phyloP scores from a whole-genome alignment of 2,329 filamentous ascomycete species.

The Colletotrichum orchidophilum region DNA sequence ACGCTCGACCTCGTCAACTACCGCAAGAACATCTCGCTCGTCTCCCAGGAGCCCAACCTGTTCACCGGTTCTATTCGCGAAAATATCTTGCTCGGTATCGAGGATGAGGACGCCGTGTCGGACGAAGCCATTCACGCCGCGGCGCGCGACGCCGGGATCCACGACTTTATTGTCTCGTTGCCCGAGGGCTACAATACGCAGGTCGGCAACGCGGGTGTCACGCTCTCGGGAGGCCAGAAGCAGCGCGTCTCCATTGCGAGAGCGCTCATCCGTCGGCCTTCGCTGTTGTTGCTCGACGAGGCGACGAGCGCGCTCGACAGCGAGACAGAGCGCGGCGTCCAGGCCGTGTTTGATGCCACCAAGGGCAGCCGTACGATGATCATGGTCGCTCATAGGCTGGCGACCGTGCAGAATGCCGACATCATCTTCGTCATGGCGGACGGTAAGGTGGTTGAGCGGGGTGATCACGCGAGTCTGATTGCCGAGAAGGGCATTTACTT shows the following conservation, averaged over 20 bases:
- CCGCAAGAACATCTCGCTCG: slow-evolving; percentile 48
- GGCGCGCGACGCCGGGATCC: slow-evolving; percentile 64
- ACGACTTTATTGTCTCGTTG: slow-evolving; percentile 76
- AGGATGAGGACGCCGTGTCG: slow-evolving; percentile 22
- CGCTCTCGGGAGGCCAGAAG: slow-evolving; percentile 63
- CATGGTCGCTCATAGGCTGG: slow-evolving; percentile 52
- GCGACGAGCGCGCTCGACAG: slow-evolving; percentile 30
- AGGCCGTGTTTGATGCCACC: slow-evolving; percentile 28
- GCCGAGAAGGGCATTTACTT: slow-evolving; percentile 27
- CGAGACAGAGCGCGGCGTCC: slow-evolving; percentile 29
- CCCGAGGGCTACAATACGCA: slow-evolving; percentile 66
- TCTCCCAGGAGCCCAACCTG: slow-evolving; percentile 52
- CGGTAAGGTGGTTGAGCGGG: slow-evolving; percentile 49
- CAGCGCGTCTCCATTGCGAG: slow-evolving; percentile 61
- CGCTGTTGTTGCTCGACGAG: slow-evolving; percentile 23
- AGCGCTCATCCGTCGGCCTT: slow-evolving; percentile 26
- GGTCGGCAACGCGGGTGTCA: slow-evolving; percentile 23
- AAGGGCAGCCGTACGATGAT: slow-evolving; percentile 38
- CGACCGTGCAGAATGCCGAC: slow-evolving; percentile 54
- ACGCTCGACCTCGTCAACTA: slow-evolving; percentile 39
- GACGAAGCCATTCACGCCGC: slow-evolving; percentile 22
- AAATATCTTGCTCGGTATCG: slow-evolving; percentile 38
- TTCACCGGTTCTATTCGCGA: slow-evolving; percentile 51
- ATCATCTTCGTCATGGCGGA: slow-evolving; percentile 54
- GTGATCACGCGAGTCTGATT: slow-evolving; percentile 25